These are phyloP conservation scores for Penicillium sp. DNA, from an alignment of 2,329 filamentous ascomycete species.

Conservation along the genomic window DNA sequence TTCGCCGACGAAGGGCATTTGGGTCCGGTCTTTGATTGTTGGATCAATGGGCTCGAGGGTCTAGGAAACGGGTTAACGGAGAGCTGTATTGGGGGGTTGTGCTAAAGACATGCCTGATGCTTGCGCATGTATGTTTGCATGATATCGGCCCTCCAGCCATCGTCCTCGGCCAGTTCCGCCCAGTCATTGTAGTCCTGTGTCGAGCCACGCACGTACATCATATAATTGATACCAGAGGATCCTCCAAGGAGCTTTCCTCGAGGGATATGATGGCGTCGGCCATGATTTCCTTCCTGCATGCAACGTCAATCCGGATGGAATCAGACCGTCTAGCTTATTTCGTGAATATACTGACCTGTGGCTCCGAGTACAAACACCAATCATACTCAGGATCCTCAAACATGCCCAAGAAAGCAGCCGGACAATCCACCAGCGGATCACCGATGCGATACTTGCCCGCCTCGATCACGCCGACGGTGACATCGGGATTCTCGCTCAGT, in stretches of 20 bases:
- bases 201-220: slow-evolving; percentile 49
- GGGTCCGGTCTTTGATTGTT: slow-evolving; percentile 1
- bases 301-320: not conserved
- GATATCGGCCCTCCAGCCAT: slow-evolving; percentile 29
- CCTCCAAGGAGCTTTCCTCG: slow-evolving; percentile 41
- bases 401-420: not conserved
- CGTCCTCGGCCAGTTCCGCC: slow-evolving; percentile 28
- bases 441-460: not conserved
- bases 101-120: slow-evolving; percentile 15
- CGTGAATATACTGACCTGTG: slow-evolving; percentile 22
- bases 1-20: not conserved
- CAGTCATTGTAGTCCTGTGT: slow-evolving; percentile 38
- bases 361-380: slow-evolving; percentile 36
- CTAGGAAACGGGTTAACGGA: not conserved
- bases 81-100: not conserved
- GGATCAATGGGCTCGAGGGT: slow-evolving; percentile 15
- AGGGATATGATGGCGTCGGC: slow-evolving; percentile 26
- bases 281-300: slow-evolving; percentile 24
- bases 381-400: slow-evolving; percentile 38
- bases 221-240: slow-evolving; percentile 41
- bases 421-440: not conserved
- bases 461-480: slow-evolving; percentile 9
- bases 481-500: slow-evolving; percentile 2
- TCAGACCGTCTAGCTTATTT: not conserved
- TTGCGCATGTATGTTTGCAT: slow-evolving; percentile 23